Base-by-base conservation (phyloP, 176 grass and related monocot species). In the Raddia distichophylla region DNA sequence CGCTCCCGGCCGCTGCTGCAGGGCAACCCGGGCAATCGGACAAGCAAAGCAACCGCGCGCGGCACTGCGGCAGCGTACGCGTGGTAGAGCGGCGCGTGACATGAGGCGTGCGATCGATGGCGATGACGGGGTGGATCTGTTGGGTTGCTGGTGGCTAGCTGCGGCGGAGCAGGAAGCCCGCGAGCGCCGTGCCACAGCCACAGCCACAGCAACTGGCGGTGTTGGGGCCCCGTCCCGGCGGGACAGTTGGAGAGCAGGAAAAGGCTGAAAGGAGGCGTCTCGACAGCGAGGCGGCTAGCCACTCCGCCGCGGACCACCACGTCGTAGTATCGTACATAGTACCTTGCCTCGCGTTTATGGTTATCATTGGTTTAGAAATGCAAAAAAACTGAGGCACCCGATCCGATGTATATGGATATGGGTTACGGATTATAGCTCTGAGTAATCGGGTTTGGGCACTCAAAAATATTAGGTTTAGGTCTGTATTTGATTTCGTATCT, bases 171-270 rank as follows among this genome's bases (percentile, higher is more conserved):
- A 33, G 68, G 48, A 5, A 10, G 27, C 64, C 37, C 37, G 17
- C 54, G 72, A 52, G 33, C 52, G 15, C 70, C 55, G 11, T 45
- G 40, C 56, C 54, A 51, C n/a, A 3, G 37, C 56, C 54, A 51
- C n/a, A 3, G 37, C 37, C 37, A 40, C 43, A 42, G 51, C 71
- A 42, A 15, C 71, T 56, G 11, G 67, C 67, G 8, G 45, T 20
- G 15, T n/a, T 18, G 66, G 37, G 14, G 22, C 5, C 10, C 40
- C 50, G 7, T 3, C 16, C 16, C 80, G 43, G 57, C 27, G 8
- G 10, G 40, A 67, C 50, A 75, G 61, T 58, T 75, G 81, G 61
- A 58, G 81, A 12, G 20, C 51, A 47, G 50, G 35, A 19, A 75
- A 58, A 58, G 50, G 50, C 71, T 15, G 81, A 58, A 57, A 67